Percentiles rank a stretch among this genome's conserved stretches.
These are phyloP conservation scores for Immersiporthe knoxdaviesiana DNA, from an alignment of 2,329 filamentous ascomycete species.

Conservation along the genomic window DNA sequence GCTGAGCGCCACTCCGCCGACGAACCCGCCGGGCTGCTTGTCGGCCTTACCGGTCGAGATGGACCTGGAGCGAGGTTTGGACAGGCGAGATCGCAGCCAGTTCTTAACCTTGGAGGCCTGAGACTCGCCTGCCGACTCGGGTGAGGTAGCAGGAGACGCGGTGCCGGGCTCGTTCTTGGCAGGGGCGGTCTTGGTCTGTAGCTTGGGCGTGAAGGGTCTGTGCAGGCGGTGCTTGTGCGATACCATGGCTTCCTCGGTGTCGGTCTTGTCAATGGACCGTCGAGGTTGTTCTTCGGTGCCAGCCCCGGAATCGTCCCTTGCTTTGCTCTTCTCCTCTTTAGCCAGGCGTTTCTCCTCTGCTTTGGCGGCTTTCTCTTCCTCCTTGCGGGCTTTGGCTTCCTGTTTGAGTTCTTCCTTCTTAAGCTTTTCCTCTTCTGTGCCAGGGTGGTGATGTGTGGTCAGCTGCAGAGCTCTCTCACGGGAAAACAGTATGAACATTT, in stretches of 20 bases:
- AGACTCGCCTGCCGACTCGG: constrained; percentile 30
- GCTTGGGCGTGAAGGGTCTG: constrained; percentile 26
- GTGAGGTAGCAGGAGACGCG: constrained; percentile 27
- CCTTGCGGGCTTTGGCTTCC: constrained; percentile 58
- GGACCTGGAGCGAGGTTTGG: constrained; percentile 38
- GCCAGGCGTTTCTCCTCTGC: constrained; percentile 50
- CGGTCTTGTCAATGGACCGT: background rate
- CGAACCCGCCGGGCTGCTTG: constrained; percentile 37
- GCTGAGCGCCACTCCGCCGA: constrained; percentile 47
- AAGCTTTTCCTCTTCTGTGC: constrained; percentile 65
- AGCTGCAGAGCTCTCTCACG: background rate
- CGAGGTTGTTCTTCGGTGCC: background rate
- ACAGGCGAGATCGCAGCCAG: constrained; percentile 50
- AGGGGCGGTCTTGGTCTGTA: constrained; percentile 28
- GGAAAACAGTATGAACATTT: background rate
- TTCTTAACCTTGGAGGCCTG: constrained; percentile 41
- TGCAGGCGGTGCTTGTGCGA: constrained; percentile 20
- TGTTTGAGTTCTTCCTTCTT: constrained; percentile 64
- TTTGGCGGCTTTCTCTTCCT: constrained; percentile 51
- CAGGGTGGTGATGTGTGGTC: background rate
- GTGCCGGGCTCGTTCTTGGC: constrained; percentile 20
- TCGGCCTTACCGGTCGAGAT: constrained; percentile 27
- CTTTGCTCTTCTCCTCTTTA: constrained; percentile 53
- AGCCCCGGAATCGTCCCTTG: constrained; percentile 30
- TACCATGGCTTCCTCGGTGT: constrained; percentile 33